Base-by-base conservation (phyloP, 441 rosid species). In the Populus hybrid region DNA sequence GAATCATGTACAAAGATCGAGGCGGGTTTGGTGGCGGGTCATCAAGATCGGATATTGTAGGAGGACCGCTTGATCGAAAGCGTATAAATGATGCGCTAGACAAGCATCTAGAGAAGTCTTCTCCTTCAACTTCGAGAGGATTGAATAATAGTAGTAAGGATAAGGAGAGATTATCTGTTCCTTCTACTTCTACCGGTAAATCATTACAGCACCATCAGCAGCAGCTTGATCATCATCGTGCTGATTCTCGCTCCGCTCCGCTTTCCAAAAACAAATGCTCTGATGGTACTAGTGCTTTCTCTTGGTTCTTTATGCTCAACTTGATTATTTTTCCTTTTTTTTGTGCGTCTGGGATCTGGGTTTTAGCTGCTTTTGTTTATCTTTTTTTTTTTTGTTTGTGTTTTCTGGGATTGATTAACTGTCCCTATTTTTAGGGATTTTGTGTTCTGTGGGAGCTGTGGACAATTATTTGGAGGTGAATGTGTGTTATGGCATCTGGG, bases 61-160 rank as follows among this genome's bases (percentile, higher is more conserved):
- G 88, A 16, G 91, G 89, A 38, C 83, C 88, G 26, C 74, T 86
- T 71, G 96, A 92, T 86, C 94, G 94, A 50, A 89, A 88, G 83
- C 90, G 96, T 72, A 90, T 94, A 81, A 91, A 89, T 35, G 96
- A 92, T 79, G 95, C 91, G 65, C 86, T 94, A 75, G 97, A 94
- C 81, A 94, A 90, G 88, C 98, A 92, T 73, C 85, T 94, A 8
- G 92, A 91, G 89, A 92, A 90, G 87, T 86, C 95, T 12, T 92
- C 97, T 11, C 92, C 98, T 71, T 94, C 95, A 30, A 91, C 98
- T 72, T 90, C 97, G 14, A 87, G 92, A 72, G 87, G 76, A 71
- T 75, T 86, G 81, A 79, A 69, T 70, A 82, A 23, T 42, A 30
- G 21, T 67, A 67, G 82, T 73, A 89, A 86, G 81, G 94, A 87